Conservation (phyloP, 2,329 filamentous ascomycete genomes). For the Exutisphaerella laricina region DNA sequence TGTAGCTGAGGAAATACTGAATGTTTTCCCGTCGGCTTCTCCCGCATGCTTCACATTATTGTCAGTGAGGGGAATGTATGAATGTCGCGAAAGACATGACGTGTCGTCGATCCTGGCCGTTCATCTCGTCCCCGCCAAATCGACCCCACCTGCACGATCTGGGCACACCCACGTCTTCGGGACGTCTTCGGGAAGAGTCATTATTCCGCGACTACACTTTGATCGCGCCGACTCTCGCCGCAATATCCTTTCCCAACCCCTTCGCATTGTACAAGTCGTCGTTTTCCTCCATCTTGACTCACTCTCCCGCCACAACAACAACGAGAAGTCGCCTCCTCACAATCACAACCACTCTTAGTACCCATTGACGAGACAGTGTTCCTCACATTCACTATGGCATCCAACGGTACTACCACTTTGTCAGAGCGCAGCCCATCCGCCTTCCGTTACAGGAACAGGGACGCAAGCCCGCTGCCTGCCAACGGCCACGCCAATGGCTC, state of each 20-base stretch:
- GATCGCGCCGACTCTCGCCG: background rate
- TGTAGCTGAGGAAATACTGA: too few species aligned
- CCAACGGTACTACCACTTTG: conserved; percentile 11
- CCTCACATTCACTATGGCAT: conserved; percentile 11
- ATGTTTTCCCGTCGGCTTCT: too few species aligned
- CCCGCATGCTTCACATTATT: too few species aligned
- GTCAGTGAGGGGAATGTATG: too few species aligned
- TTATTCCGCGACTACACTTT: too few species aligned
- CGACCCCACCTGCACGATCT: too few species aligned
- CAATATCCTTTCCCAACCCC: background rate
- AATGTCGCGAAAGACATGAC: too few species aligned
- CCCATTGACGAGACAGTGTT: background rate
- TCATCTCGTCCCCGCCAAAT: too few species aligned
- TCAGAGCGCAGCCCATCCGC: conserved; percentile 11
- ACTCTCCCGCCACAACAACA: background rate
- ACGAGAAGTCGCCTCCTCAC: background rate
- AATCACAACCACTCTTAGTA: background rate
- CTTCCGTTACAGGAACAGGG: conserved; percentile 17
- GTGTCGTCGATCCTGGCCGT: too few species aligned
- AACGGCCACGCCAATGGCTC: conserved; percentile 18
- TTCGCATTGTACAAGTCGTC: background rate
- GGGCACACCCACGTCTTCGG: too few species aligned
- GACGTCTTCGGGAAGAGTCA: too few species aligned
- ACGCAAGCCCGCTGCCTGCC: conserved; percentile 8
- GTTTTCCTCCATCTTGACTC: background rate